Base-by-base conservation (phyloP, 805 yeast species). In the Yarrowia sp. region DNA sequence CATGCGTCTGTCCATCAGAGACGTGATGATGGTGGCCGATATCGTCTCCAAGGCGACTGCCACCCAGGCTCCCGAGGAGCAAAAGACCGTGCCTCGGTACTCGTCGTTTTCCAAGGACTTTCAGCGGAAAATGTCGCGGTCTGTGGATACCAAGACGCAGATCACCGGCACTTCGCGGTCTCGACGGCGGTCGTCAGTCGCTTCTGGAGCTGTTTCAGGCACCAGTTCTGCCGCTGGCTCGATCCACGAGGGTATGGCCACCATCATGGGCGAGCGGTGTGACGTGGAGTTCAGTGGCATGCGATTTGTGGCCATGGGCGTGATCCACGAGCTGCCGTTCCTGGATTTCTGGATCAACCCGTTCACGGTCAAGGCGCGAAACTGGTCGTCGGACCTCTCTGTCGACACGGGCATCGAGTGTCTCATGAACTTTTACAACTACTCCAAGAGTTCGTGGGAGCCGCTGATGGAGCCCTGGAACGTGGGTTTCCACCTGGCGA, bases 391-490 rank as follows among this genome's bases (percentile, higher is more conserved):
- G 0, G 95, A 91, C 72, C 76, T 93, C 69, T 89, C 87, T 73
- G 89, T 92, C 1, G 87, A 87, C 70, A 81, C 89, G 0, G 85
- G 85, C 12, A 77, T 93, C 50, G 90, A 87, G 71, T 83, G 91
- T 0, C 85, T 82, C 71, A 83, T 89, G 9, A 93, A 92, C 77
- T 86, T 92, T 32, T 93, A 89, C 81, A 93, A 93, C 77, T 92
- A 92, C 76, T 86, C 97, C 0, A 86, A 90, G 71, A 92, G 97
- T 0, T 85, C 92, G 0, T 93, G 98, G 3, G 99, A 95, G 74
- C 98, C 99, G 0, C 80, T 95, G 56, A 77, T 95, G 63, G 99
- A 95, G 74, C 89, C 94, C 0, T 90, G 97, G 90, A 88, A 91
- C 8, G 81, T 94, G 64, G 87, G 91, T 0, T 78, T 91, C 12